These are phyloP conservation scores for Emydomyces testavorans DNA, from an alignment of 2,329 filamentous ascomycete species.

Conservation along the genomic window DNA sequence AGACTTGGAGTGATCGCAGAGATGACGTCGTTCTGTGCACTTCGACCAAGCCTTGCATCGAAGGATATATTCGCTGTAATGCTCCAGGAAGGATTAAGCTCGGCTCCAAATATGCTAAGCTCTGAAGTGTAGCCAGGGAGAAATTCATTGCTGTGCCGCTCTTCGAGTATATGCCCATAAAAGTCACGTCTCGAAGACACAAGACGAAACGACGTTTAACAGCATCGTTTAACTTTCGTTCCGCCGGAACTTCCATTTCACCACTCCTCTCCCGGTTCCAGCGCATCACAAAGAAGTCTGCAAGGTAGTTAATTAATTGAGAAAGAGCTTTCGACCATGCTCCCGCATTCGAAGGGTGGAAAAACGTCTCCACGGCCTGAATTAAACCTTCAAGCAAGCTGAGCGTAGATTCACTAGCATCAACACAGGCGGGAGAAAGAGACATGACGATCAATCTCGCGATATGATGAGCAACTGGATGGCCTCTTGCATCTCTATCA, in stretches of 20 bases:
- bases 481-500: conserved; percentile 86
- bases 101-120: conserved; percentile 80
- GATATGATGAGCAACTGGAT: conserved; percentile 82
- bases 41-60: conserved; percentile 90
- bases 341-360: conserved; percentile 93
- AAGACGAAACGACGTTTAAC: conserved; percentile 82
- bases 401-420: conserved; percentile 66
- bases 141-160: conserved; percentile 84
- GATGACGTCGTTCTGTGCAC: conserved; percentile 94
- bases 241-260: conserved; percentile 74
- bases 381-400: conserved; percentile 80
- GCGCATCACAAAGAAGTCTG: conserved; percentile 91
- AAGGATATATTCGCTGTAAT: conserved; percentile 90
- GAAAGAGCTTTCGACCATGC: conserved; percentile 81
- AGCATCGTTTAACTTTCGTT: conserved; percentile 66
- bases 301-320: conserved; percentile 81
- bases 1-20: conserved; percentile 78
- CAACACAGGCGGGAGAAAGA: conserved; percentile 69
- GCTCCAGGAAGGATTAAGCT: conserved; percentile 85
- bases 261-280: conserved; percentile 94
- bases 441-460: conserved; percentile 90
- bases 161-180: conserved; percentile 97
- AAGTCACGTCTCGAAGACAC: conserved; percentile 80
- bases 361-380: conserved; percentile 94
- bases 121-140: conserved; percentile 80